Evolutionary conservation across 768 basidiomycete species (phyloP).

Genomic region (Lyophyllum atratum): DNA sequence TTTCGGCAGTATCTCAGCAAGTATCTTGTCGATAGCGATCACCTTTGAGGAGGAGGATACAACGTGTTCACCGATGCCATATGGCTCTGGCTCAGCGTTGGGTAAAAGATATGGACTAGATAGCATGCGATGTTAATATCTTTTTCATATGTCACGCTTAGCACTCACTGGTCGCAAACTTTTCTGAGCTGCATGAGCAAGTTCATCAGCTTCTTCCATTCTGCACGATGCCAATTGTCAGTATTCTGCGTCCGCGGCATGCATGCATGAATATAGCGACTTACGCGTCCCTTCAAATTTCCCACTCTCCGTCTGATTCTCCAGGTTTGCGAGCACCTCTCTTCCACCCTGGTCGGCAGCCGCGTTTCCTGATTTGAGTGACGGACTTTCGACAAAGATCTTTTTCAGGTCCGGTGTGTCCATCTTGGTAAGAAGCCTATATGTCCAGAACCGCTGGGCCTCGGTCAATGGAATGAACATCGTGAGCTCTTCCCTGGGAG

Average conservation of each 20-base stretch:
- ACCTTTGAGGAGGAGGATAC: slow-evolving; percentile 59
- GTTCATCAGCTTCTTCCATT: slow-evolving; percentile 62
- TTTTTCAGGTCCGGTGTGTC: slow-evolving; percentile 48
- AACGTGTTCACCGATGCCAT: slow-evolving; percentile 53
- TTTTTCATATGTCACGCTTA: background rate
- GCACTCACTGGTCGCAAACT: slow-evolving; percentile 66
- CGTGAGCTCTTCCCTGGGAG: slow-evolving; percentile 58
- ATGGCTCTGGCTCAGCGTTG: slow-evolving; percentile 50
- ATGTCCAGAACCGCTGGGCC: slow-evolving; percentile 64
- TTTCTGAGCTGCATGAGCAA: slow-evolving; percentile 71
- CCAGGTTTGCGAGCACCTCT: slow-evolving; percentile 41
- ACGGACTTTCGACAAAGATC: slow-evolving; percentile 39
- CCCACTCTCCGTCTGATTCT: slow-evolving; percentile 34
- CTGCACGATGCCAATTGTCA: slow-evolving; percentile 25
- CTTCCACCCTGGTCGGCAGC: slow-evolving; percentile 31
- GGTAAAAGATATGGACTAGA: slow-evolving; percentile 52
- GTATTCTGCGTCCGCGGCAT: background rate
- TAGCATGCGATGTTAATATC: background rate
- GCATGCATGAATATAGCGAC: slow-evolving; percentile 4
- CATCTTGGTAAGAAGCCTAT: slow-evolving; percentile 53
- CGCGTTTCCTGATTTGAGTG: slow-evolving; percentile 23
- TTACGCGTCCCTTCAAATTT: slow-evolving; percentile 30
- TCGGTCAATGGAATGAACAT: slow-evolving; percentile 61
- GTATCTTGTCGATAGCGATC: slow-evolving; percentile 59
- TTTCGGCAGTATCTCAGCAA: slow-evolving; percentile 55